These are phyloP conservation scores for Raffaelea albimanens DNA, from an alignment of 2,329 filamentous ascomycete genomes.

Conservation along the genomic window DNA sequence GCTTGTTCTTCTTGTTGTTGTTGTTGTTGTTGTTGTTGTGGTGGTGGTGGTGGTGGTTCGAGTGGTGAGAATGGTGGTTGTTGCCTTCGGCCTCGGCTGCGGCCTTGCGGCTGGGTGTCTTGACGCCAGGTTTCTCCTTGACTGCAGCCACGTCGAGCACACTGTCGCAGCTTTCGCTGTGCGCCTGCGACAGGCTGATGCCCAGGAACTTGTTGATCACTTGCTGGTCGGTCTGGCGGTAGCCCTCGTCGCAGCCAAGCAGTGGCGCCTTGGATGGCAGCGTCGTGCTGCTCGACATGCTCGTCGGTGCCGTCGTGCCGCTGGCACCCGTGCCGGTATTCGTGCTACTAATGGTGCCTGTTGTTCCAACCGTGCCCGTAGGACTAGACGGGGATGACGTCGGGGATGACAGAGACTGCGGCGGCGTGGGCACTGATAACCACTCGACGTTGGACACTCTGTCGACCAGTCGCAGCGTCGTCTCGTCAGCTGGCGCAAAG, in stretches of 20 bases:
- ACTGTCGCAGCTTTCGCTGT: constrained; percentile 64
- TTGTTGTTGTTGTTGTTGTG: neutral
- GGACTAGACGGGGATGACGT: constrained; percentile 7
- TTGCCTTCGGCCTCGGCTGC: neutral
- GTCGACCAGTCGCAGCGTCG: constrained; percentile 65
- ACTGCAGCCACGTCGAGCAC: constrained; percentile 71
- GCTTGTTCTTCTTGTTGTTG: neutral
- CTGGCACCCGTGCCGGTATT: constrained; percentile 6
- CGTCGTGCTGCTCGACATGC: neutral
- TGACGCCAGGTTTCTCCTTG: constrained; percentile 72
- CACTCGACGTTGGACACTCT: constrained; percentile 61
- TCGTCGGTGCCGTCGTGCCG: neutral
- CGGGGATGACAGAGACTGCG: neutral
- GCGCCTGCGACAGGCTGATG: constrained; percentile 57
- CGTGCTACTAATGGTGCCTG: constrained; percentile 4
- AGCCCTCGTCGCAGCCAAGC: constrained; percentile 15
- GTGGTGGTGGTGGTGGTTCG: too few relatives aligned
- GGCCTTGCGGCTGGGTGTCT: constrained; percentile 61
- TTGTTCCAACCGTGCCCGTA: constrained; percentile 3
- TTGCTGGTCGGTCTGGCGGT: neutral
- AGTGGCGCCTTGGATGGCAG: neutral
- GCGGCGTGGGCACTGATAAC: constrained; percentile 34
- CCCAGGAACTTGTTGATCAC: constrained; percentile 55
- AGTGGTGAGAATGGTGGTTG: too few relatives aligned
- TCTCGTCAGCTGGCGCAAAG: constrained; percentile 74